Evolutionary conservation across 2,329 filamentous ascomycete genomes (phyloP).

Genomic region (Xylariaceae sp.): DNA sequence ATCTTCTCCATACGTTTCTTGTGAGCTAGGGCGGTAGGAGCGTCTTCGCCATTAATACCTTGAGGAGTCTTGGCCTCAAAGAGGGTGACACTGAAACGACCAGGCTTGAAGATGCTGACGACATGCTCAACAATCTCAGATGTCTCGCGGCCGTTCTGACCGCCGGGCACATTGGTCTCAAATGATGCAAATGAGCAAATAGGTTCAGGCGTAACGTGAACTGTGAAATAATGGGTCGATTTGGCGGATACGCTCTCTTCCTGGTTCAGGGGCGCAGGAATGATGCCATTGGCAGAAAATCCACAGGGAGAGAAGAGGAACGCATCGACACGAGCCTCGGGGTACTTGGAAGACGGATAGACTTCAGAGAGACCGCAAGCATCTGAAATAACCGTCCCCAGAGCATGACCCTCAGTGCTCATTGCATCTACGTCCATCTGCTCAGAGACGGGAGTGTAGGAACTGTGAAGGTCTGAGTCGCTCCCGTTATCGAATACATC

Average conservation of each 20-base stretch:
- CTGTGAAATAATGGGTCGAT: slow-evolving; percentile 89
- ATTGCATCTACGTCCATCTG: slow-evolving; percentile 66
- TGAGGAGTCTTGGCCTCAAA: slow-evolving; percentile 78
- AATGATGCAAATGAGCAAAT: slow-evolving; percentile 98
- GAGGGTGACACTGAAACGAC: slow-evolving; percentile 94
- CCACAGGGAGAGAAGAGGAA: slow-evolving; percentile 97
- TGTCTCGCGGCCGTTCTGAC: slow-evolving; percentile 83
- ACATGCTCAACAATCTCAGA: slow-evolving; percentile 91
- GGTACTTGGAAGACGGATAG: slow-evolving; percentile 82
- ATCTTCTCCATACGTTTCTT: slow-evolving; percentile 69
- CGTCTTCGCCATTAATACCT: slow-evolving; percentile 40
- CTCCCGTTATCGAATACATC: slow-evolving; percentile 78
- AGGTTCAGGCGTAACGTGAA: slow-evolving; percentile 95
- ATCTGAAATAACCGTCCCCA: slow-evolving; percentile 90
- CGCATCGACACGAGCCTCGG: slow-evolving; percentile 89
- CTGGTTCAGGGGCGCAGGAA: slow-evolving; percentile 68
- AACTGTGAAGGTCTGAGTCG: slow-evolving; percentile 51
- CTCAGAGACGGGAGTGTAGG: slow-evolving; percentile 56
- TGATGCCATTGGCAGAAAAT: slow-evolving; percentile 94
- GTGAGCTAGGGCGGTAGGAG: slow-evolving; percentile 32
- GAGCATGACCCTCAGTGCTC: slow-evolving; percentile 88
- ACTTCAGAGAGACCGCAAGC: slow-evolving; percentile 84
- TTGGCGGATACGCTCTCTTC: slow-evolving; percentile 43
- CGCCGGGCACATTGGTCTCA: slow-evolving; percentile 93
- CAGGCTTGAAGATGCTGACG: slow-evolving; percentile 92